Evolutionary conservation across 768 basidiomycete genomes (phyloP), one percentile per base, ranked within the genome.

Genomic region (Flagelloscypha sp.): DNA sequence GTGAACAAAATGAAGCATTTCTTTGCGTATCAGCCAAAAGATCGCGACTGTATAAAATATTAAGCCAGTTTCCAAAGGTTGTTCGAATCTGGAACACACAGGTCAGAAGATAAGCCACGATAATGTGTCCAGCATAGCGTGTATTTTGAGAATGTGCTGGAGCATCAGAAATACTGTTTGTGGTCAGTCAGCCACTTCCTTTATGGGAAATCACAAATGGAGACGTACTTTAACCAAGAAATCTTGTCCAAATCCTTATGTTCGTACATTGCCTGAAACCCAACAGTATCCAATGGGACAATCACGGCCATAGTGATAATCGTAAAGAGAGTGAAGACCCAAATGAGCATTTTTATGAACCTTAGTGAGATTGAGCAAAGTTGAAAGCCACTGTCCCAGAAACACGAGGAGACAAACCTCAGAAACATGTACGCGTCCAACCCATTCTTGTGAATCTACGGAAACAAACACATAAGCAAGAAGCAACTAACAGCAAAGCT

Each of bases 261-360:
- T 45, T 39, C 3, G 52, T 46, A n/a, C 55, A 54, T 5, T n/a
- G n/a, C n/a, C n/a, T 48, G 36, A 2, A 72, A 50, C n/a, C 63
- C 62, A 4, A 61, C 68, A 4, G 66, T 52, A 37, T 80, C 66
- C 30, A 76, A 61, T 8, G 79, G 79, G 2, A 82, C 44, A 20
- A 83, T 66, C 27, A 81, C 57, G n/a, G 62, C 35, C 60, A 80
- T 82, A 4, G 80, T 78, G n/a, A 74, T 24, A 32, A 75, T 13
- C 43, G 74, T 82, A 45, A 67, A 67, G 7, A 61, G 52, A 8
- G 62, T 41, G 50, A 81, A 79, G 6, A 79, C 70, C 41, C 66
- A 52, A 42, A 82, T 71, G n/a, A 71, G 55, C 39, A 82, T 71
- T 49, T 74, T 72, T 42, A 79, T 52, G 56, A 78, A 77, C 36